Percentiles rank a stretch among this genome's conserved stretches.
phyloP scores from a whole-genome alignment of 2,329 filamentous ascomycete species.

The Verticillium albo-atrum region DNA sequence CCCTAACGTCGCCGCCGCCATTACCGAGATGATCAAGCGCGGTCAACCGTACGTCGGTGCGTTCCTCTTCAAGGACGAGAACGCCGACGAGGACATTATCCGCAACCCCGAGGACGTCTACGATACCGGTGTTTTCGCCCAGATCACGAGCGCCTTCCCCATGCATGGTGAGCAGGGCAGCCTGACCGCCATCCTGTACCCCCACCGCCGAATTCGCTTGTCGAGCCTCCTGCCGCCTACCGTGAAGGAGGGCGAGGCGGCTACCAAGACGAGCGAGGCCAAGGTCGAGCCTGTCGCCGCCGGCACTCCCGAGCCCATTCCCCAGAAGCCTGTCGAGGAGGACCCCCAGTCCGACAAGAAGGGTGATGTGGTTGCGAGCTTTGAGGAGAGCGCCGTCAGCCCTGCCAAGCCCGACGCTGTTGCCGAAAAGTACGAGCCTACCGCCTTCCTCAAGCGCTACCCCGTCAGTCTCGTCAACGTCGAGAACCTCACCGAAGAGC shows the following conservation, averaged over 20 bases:
- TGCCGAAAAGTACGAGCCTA: constrained; percentile 70
- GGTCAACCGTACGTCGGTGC: constrained; percentile 97
- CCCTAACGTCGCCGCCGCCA: constrained; percentile 83
- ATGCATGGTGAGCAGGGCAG: constrained; percentile 80
- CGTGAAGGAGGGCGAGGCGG: constrained; percentile 26
- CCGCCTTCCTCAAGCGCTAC: constrained; percentile 85
- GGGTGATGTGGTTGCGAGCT: constrained; percentile 94
- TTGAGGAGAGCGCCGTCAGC: constrained; percentile 76
- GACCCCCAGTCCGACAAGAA: constrained; percentile 61
- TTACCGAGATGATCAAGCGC: constrained; percentile 93
- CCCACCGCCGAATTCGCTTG: constrained; percentile 89
- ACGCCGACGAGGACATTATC: constrained; percentile 89
- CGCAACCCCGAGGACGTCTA: constrained; percentile 87
- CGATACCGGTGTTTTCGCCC: constrained; percentile 93
- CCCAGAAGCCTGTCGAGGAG: constrained; percentile 48
- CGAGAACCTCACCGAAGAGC: constrained; percentile 85
- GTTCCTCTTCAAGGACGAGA: constrained; percentile 95
- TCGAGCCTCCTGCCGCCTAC: constrained; percentile 74
- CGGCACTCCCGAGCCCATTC: constrained; percentile 54
- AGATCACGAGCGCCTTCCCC: constrained; percentile 94
- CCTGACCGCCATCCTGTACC: constrained; percentile 91
- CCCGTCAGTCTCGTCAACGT: constrained; percentile 93
- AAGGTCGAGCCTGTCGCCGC: constrained; percentile 37
- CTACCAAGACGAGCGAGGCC: constrained; percentile 43
- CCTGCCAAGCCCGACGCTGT: constrained; percentile 45